These are phyloP conservation scores for Tripterygium wilfordii DNA, from an alignment of 177 flowering plant genomes.

Conservation along the genomic window DNA sequence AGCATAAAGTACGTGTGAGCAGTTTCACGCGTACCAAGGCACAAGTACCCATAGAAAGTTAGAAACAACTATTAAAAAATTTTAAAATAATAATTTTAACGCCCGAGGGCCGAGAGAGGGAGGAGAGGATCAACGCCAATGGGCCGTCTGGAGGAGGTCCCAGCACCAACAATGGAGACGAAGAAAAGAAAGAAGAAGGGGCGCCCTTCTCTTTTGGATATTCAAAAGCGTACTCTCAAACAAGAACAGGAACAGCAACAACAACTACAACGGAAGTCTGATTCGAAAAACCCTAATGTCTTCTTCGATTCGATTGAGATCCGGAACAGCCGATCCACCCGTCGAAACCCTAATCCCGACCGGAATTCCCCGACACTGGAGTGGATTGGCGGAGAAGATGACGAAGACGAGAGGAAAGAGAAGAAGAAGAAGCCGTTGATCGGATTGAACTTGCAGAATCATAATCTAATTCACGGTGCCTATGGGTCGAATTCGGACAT, in stretches of 20 bases:
- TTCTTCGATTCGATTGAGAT: slow-evolving; percentile 18
- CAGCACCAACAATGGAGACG: slow-evolving; percentile 12
- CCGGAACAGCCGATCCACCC: slow-evolving; percentile 35
- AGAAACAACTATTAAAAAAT: too few relatives aligned
- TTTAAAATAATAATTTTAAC: too few relatives aligned
- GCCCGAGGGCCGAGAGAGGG: too few relatives aligned
- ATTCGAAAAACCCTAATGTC: slow-evolving; percentile 19
- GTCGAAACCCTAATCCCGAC: slow-evolving; percentile 28
- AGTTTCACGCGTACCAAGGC: too few relatives aligned
- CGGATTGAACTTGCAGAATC: slow-evolving; percentile 25
- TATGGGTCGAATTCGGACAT: slow-evolving; percentile 19
- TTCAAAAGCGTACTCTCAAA: slow-evolving; percentile 48
- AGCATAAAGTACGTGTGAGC: too few relatives aligned
- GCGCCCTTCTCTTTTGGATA: slow-evolving; percentile 69
- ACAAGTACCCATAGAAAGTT: too few relatives aligned
- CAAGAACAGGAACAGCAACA: slow-evolving; percentile 30
- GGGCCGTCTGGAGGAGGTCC: too few relatives aligned
- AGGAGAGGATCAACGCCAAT: slow-evolving; percentile 36
- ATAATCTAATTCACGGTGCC: too few relatives aligned
- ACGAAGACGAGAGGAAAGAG: slow-evolving; percentile 36
- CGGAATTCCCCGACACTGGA: too few relatives aligned
- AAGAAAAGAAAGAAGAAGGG: slow-evolving; percentile 87
- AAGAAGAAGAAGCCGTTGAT: slow-evolving; percentile 46
- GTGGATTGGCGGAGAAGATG: slow-evolving; percentile 16
- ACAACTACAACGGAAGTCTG: slow-evolving; percentile 19